Conservation (phyloP, 2,329 filamentous ascomycete genomes). For the Fusarium coicis region DNA sequence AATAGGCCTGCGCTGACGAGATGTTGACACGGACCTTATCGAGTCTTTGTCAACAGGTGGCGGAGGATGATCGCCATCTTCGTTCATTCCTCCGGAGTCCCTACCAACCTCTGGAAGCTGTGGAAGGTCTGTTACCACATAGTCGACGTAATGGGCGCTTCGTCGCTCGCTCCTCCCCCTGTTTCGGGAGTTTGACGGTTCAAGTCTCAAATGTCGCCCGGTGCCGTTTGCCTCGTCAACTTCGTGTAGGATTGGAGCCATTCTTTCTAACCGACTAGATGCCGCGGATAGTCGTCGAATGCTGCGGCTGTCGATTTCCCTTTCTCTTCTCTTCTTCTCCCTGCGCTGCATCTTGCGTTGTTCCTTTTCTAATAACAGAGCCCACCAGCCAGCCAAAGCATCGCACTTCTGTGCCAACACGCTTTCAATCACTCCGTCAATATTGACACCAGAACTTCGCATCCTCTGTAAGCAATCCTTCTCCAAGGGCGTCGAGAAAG, state of each 20-base stretch:
- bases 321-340: constrained; percentile 86
- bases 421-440: constrained; percentile 93
- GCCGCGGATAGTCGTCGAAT: constrained; percentile 87
- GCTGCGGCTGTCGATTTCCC: constrained; percentile 82
- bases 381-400: constrained; percentile 94
- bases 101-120: constrained; percentile 73
- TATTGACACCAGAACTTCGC: constrained; percentile 92
- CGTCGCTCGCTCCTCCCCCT: constrained; percentile 83
- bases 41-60: constrained; percentile 83
- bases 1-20: constrained; percentile 77
- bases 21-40: constrained; percentile 79
- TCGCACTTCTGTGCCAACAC: constrained; percentile 92
- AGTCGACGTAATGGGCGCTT: constrained; percentile 72
- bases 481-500: constrained; percentile 87
- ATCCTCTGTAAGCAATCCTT: constrained; percentile 93
- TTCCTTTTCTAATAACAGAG: constrained; percentile 92
- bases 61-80: constrained; percentile 65
- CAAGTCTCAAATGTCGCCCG: constrained; percentile 55
- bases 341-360: constrained; percentile 83
- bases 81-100: constrained; percentile 56
- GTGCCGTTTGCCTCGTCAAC: constrained; percentile 79
- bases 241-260: constrained; percentile 80
- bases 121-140: constrained; percentile 78
- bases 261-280: constrained; percentile 84
- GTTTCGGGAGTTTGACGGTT: constrained; percentile 66